Evolutionary conservation across 805 yeast species (phyloP).

Genomic region (Barnettozyma vustinii): DNA sequence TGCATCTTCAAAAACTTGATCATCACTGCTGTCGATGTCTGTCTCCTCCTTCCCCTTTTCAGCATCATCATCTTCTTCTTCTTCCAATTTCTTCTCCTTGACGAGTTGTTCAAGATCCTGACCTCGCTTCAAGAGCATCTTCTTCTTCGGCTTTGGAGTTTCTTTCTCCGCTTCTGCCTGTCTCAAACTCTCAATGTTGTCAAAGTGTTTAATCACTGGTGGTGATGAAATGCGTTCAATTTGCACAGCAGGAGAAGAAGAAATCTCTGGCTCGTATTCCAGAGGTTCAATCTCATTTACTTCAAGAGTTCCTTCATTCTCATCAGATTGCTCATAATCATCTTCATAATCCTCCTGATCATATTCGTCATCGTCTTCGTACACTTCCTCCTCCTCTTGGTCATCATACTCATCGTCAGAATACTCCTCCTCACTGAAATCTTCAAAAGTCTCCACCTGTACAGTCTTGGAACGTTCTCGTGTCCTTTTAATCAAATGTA

Average conservation of each 20-base stretch:
- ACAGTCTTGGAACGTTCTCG: constrained; percentile 6
- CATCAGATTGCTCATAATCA: background rate
- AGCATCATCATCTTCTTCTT: background rate
- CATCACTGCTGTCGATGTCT: constrained; percentile 12
- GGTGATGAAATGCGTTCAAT: background rate
- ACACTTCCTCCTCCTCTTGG: constrained; percentile 7
- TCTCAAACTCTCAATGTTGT: background rate
- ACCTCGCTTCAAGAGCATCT: constrained; percentile 33
- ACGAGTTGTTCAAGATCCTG: constrained; percentile 25
- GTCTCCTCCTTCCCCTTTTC: background rate
- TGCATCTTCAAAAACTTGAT: constrained; percentile 5
- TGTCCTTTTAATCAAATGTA: constrained; percentile 19
- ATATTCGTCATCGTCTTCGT: constrained; percentile 1
- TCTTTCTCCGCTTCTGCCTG: background rate
- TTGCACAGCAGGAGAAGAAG: background rate
- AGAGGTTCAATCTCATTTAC: background rate
- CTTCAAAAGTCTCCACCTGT: constrained; percentile 23
- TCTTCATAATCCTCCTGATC: background rate
- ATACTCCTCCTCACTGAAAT: constrained; percentile 20
- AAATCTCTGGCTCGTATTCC: constrained; percentile 3
- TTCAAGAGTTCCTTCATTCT: background rate
- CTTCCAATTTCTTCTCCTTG: constrained; percentile 3
- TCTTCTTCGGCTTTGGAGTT: constrained; percentile 24
- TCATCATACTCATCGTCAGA: constrained; percentile 12
- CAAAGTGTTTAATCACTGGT: constrained; percentile 3